Evolutionary conservation across 768 basidiomycete species (phyloP).

Genomic region (Austroboletus eburneus): DNA sequence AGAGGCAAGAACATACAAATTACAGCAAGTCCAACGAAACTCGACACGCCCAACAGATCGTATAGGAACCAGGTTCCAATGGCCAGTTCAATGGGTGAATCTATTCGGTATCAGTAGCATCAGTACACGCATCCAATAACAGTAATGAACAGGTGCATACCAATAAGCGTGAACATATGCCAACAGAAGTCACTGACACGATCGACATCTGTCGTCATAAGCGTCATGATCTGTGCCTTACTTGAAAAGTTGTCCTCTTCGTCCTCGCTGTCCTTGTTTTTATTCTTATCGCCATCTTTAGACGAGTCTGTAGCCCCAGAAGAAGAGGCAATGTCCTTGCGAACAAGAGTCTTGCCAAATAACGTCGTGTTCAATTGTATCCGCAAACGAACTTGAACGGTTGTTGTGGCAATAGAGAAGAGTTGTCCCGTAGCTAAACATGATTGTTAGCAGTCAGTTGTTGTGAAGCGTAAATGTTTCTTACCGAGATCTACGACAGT

Average conservation of each 20-base stretch:
- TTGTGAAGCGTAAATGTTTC: conserved; percentile 14
- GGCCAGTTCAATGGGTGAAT: conserved; percentile 73
- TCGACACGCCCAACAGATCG: conserved; percentile 72
- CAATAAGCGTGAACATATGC: conserved; percentile 73
- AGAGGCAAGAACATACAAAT: conserved; percentile 70
- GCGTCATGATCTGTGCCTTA: conserved; percentile 85
- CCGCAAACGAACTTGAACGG: conserved; percentile 64
- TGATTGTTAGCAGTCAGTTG: conserved; percentile 4
- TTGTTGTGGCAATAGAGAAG: conserved; percentile 66
- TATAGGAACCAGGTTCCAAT: conserved; percentile 78
- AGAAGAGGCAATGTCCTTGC: conserved; percentile 81
- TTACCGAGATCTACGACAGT: conserved; percentile 41
- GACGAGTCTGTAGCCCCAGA: conserved; percentile 30
- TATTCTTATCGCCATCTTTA: conserved; percentile 16
- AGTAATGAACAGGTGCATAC: conserved; percentile 36
- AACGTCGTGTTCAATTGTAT: conserved; percentile 81
- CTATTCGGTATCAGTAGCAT: conserved; percentile 36
- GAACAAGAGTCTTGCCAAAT: conserved; percentile 80
- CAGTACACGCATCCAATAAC: not conserved
- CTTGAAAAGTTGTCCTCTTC: conserved; percentile 62
- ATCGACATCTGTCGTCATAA: conserved; percentile 95
- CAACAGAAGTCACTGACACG: conserved; percentile 81
- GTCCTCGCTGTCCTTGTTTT: conserved; percentile 31
- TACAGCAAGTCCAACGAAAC: conserved; percentile 73
- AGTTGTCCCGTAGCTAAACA: conserved; percentile 63